phyloP scores from a whole-genome alignment of 768 basidiomycete species.

The Tubosaeta sp. region DNA sequence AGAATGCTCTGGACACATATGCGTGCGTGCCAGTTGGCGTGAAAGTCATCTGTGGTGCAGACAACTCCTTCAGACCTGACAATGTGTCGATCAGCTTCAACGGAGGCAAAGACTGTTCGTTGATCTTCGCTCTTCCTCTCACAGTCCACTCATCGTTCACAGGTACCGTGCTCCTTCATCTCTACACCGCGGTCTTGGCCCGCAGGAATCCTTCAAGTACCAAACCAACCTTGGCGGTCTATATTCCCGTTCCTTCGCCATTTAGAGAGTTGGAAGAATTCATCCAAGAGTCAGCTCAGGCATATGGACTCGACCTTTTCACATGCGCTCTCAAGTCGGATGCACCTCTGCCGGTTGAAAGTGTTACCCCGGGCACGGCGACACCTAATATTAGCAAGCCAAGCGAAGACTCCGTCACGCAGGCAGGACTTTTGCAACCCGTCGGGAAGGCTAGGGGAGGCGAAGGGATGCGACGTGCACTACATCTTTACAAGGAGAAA shows the following conservation, averaged over 20 bases:
- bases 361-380: constrained; percentile 35
- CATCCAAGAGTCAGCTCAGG: constrained; percentile 55
- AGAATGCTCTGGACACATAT: constrained; percentile 67
- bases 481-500: constrained; percentile 64
- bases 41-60: constrained; percentile 5
- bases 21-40: constrained; percentile 54
- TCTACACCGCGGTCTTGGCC: constrained; percentile 73
- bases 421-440: constrained; percentile 28
- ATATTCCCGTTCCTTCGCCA: constrained; percentile 88
- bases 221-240: constrained; percentile 61
- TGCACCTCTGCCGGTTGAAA: constrained; percentile 45
- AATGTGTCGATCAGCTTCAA: constrained; percentile 90
- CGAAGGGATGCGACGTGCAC: constrained; percentile 74
- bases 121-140: neutral
- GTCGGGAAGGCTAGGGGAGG: constrained; percentile 55
- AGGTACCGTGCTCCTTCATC: constrained; percentile 95
- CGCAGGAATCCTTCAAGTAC: constrained; percentile 34
- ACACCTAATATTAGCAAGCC: constrained; percentile 15
- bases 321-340: constrained; percentile 34
- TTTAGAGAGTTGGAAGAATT: constrained; percentile 83
- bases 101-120: constrained; percentile 95
- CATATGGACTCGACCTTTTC: constrained; percentile 75
- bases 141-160: constrained; percentile 6
- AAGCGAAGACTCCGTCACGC: constrained; percentile 1
- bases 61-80: constrained; percentile 46